Base-by-base conservation (phyloP, 495 filamentous ascomycete species). In the Letharia columbiana region DNA sequence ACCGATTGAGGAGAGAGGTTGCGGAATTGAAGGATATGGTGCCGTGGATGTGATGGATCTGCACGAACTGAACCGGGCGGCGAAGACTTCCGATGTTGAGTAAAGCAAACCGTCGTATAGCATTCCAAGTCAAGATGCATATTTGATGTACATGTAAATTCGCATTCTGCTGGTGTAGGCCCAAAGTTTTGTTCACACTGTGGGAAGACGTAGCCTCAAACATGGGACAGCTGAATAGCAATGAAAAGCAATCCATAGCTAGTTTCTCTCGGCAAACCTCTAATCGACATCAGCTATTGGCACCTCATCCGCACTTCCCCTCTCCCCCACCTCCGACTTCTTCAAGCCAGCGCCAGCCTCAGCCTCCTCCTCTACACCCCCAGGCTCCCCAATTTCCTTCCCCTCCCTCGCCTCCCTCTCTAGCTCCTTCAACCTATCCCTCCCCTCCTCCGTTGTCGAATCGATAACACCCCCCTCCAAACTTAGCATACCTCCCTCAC, bases 391-490 rank as follows among this genome's bases (percentile, higher is more conserved):
- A 66, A 52, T 45, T 60, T 73, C 67, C 71, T 80, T 66, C 69
- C 67, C 74, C 47, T 68, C 73, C 59, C 73, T 68, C 57, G 73
- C 72, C 65, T 85, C 83, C 63, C 86, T 81, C 76, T 96, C 91
- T 59, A 98, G 81, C 75, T 90, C 83, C 76, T 88, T 86, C 56
- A 96, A 77, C 74, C 86, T 83, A 75, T 87, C 83, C 76, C 85
- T 80, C 12, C 94, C 94, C 73, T 96, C 92, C 68, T 93, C 91
- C 0, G 94, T 98, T 33, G 93, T 98, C 10, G 91, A 90, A 78
- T 98, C 94, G 71, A 98, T 93, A 61, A 98, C 90, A 44, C 93
- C 86, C 69, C 92, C 84, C 73, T 98, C 93, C 57, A 98, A 74
- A 73, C 91, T 96, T 69, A 98, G 78, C 84, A 98, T 94, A 3